Evolutionary conservation across 805 yeast genomes (phyloP).

Genomic region (Spathaspora gorwiae): DNA sequence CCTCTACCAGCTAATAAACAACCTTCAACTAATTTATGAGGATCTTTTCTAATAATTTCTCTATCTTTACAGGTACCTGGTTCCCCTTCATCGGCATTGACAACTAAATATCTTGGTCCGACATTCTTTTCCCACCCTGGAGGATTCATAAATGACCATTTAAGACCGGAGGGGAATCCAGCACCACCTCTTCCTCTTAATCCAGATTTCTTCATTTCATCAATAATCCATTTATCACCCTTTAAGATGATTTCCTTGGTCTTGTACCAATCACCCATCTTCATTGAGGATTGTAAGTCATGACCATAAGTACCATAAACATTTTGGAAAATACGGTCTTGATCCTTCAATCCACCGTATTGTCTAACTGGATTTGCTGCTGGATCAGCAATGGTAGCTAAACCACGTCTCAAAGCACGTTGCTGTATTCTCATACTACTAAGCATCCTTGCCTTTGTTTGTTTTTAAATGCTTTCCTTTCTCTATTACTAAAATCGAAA

Average conservation of each 20-base stretch:
- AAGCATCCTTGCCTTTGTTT: conserved; percentile 21
- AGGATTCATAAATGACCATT: conserved; percentile 93
- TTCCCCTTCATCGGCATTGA: conserved; percentile 93
- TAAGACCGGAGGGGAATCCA: conserved; percentile 86
- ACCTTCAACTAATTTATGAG: conserved; percentile 90
- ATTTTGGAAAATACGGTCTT: conserved; percentile 84
- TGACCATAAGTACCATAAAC: conserved; percentile 71
- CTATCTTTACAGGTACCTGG: conserved; percentile 94
- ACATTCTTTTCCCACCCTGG: conserved; percentile 90
- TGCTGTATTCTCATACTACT: conserved; percentile 27
- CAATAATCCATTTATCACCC: conserved; percentile 88
- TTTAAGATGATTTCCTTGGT: conserved; percentile 79
- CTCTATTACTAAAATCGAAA: not conserved
- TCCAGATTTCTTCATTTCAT: conserved; percentile 80
- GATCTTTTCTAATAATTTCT: conserved; percentile 86
- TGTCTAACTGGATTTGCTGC: conserved; percentile 48
- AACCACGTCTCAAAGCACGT: conserved; percentile 25
- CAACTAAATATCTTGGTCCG: conserved; percentile 87
- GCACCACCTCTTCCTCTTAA: conserved; percentile 93
- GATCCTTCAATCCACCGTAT: conserved; percentile 75
- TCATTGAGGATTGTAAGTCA: conserved; percentile 67
- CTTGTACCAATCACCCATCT: conserved; percentile 89
- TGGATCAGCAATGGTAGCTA: conserved; percentile 46
- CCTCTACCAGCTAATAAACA: conserved; percentile 85
- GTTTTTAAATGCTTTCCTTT: not conserved